Percentiles rank a stretch among this genome's conserved stretches.
Evolutionary conservation across 108 stramenopile species (phyloP).

Genomic region (Bacterosira constricta): DNA sequence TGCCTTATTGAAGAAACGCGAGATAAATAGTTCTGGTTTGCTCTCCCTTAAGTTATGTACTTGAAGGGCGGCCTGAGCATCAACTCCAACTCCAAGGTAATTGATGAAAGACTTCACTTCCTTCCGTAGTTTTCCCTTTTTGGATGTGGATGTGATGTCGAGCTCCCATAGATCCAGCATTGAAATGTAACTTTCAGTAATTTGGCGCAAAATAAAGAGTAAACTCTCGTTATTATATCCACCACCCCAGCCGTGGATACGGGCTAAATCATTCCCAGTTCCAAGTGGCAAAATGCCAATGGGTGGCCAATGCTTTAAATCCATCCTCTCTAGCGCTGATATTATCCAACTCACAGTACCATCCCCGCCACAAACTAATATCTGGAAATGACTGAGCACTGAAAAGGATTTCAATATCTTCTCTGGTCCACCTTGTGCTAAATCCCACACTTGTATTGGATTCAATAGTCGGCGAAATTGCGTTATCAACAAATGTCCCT

Average conservation of each 20-base stretch:
- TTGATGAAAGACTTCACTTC: slow-evolving; percentile 80
- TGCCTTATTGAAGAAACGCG: slow-evolving; percentile 86
- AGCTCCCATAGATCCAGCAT: slow-evolving; percentile 85
- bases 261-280: slow-evolving; percentile 89
- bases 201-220: slow-evolving; percentile 71
- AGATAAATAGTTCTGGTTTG: slow-evolving; percentile 85
- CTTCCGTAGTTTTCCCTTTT: slow-evolving; percentile 57
- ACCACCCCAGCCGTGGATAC: slow-evolving; percentile 79
- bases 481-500: slow-evolving; percentile 77
- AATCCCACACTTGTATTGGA: slow-evolving; percentile 92
- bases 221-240: slow-evolving; percentile 88
- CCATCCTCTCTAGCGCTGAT: slow-evolving; percentile 77
- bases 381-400: slow-evolving; percentile 64
- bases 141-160: slow-evolving; percentile 60
- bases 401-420: slow-evolving; percentile 77
- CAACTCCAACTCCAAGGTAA: slow-evolving; percentile 91
- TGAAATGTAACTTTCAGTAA: slow-evolving; percentile 75
- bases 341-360: slow-evolving; percentile 95
- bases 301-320: slow-evolving; percentile 81
- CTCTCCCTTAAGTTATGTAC: slow-evolving; percentile 82
- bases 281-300: slow-evolving; percentile 91
- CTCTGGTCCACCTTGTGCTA: slow-evolving; percentile 83
- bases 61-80: slow-evolving; percentile 87
- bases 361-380: slow-evolving; percentile 91
- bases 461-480: slow-evolving; percentile 84